Evolutionary conservation across 305 asterid species (phyloP).

Genomic region (Stenogyne calaminthoides): DNA sequence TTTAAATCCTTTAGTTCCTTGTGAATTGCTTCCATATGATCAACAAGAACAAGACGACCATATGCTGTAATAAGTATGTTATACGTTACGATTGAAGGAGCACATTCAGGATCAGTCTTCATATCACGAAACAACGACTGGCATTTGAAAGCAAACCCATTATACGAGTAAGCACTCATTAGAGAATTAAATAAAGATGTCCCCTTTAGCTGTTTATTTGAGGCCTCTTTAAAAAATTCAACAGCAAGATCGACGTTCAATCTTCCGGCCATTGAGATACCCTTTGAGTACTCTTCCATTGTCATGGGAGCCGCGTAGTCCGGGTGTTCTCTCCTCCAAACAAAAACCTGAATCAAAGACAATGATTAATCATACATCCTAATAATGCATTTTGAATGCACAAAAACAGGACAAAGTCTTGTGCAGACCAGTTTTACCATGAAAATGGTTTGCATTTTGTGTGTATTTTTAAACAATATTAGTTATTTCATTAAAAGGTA

Average conservation of each 20-base stretch:
- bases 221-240: slow-evolving; percentile 75
- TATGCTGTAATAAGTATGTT: slow-evolving; percentile 75
- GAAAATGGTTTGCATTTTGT: too few species aligned
- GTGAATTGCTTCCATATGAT: slow-evolving; percentile 71
- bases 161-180: slow-evolving; percentile 60
- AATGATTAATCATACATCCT: too few species aligned
- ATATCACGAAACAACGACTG: slow-evolving; percentile 56
- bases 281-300: slow-evolving; percentile 70
- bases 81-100: slow-evolving; percentile 75
- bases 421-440: too few species aligned
- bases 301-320: slow-evolving; percentile 60
- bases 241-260: slow-evolving; percentile 54
- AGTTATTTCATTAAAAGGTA: too few species aligned
- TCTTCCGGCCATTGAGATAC: slow-evolving; percentile 60
- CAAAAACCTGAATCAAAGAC: slow-evolving; percentile 58
- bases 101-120: slow-evolving; percentile 52
- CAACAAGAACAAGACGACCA: slow-evolving; percentile 66
- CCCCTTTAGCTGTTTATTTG: slow-evolving; percentile 46
- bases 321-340: slow-evolving; percentile 72
- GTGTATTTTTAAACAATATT: too few species aligned
- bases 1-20: slow-evolving; percentile 52
- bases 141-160: slow-evolving; percentile 52
- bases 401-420: too few species aligned
- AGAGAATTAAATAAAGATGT: slow-evolving; percentile 66
- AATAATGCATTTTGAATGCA: too few species aligned